These are phyloP conservation scores for Chenopodium album DNA, from an alignment of 148 eudicot genomes.

Conservation along the genomic window DNA sequence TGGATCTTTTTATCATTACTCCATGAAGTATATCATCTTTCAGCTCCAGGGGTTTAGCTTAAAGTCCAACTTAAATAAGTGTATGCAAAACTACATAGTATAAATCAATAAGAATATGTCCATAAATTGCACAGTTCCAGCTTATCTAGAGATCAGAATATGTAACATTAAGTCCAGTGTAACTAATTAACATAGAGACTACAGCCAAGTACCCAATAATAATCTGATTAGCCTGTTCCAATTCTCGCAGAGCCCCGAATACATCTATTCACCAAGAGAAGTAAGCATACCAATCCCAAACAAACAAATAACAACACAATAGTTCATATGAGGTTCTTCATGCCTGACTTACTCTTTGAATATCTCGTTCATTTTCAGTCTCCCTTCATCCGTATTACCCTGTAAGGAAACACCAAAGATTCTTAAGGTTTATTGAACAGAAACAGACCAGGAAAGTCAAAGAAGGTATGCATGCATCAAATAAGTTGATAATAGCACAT, in stretches of 20 bases:
- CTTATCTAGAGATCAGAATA: neutral
- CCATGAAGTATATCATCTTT: neutral
- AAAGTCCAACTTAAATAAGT: neutral
- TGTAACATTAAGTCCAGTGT: too few relatives aligned
- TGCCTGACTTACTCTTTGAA: slow-evolving; percentile 69
- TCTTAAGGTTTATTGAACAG: neutral
- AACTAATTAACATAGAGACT: too few relatives aligned
- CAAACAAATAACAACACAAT: neutral
- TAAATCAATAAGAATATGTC: neutral
- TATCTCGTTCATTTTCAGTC: slow-evolving; percentile 50
- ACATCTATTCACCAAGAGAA: neutral
- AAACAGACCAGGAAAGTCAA: neutral
- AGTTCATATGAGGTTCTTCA: neutral
- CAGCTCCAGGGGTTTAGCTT: neutral
- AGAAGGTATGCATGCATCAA: neutral
- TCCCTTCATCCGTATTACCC: slow-evolving; percentile 87
- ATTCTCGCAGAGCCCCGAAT: neutral
- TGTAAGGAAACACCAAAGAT: slow-evolving; percentile 27
- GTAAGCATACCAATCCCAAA: neutral
- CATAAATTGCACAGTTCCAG: neutral
- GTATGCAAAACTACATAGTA: neutral
- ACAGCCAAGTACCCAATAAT: too few relatives aligned
- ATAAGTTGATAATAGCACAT: neutral
- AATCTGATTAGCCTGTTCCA: neutral
- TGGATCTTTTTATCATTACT: neutral